Evolutionary conservation across 1,284 basidiomycete genomes (phyloP).

Genomic region (Cystobasidium pallidum): DNA sequence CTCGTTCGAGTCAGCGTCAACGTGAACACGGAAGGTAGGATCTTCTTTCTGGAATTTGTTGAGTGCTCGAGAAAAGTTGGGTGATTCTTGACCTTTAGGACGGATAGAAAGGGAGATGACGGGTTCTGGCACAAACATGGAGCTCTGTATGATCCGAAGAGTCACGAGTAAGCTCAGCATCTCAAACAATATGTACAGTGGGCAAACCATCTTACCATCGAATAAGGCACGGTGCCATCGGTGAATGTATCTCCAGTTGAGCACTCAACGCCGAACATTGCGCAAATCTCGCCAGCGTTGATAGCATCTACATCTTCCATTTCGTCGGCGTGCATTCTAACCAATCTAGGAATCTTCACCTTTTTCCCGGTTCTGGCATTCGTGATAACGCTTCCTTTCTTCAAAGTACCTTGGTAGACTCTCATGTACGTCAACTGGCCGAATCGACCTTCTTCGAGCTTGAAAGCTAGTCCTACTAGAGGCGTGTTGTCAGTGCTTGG

Average conservation of each 20-base stretch:
- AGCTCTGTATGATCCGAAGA: constrained; percentile 66
- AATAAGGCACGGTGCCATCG: constrained; percentile 80
- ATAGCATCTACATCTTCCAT: constrained; percentile 99
- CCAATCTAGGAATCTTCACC: constrained; percentile 96
- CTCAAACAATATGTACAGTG: not conserved
- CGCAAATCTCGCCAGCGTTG: constrained; percentile 98
- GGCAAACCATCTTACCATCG: constrained; percentile 90
- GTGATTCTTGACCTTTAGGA: constrained; percentile 86
- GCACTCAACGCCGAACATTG: constrained; percentile 99
- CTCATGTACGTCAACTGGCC: constrained; percentile 99
- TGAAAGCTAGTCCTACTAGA: constrained; percentile 94
- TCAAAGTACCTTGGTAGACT: constrained; percentile 94
- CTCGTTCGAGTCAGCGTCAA: constrained; percentile 93
- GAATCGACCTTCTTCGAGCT: constrained; percentile 95
- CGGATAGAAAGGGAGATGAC: constrained; percentile 96
- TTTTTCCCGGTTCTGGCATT: constrained; percentile 96
- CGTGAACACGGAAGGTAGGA: constrained; percentile 96
- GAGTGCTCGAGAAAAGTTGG: constrained; percentile 93
- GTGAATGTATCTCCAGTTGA: constrained; percentile 98
- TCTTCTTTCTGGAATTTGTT: constrained; percentile 99
- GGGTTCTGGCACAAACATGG: constrained; percentile 98
- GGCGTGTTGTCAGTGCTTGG: constrained; percentile 78
- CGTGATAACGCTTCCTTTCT: constrained; percentile 81
- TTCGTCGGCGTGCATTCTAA: constrained; percentile 98
- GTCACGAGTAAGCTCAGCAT: not conserved